These are phyloP conservation scores for Begonia loranthoides DNA, from an alignment of 306 rosid genomes.

Conservation along the genomic window DNA sequence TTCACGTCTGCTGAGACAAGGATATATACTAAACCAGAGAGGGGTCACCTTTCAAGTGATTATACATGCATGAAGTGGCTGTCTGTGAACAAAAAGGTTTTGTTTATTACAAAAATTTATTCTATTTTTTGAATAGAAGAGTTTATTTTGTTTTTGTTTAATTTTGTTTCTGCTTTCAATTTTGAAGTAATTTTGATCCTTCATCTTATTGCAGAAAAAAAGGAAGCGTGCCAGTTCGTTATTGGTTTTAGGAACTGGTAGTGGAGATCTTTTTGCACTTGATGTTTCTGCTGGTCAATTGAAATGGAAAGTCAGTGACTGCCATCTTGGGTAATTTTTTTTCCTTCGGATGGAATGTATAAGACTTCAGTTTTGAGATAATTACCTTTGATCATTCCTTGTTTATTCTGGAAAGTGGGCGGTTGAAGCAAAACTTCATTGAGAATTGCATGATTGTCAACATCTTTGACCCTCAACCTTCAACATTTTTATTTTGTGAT, in stretches of 20 bases:
- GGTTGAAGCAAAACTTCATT: background rate
- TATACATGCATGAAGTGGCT: constrained; percentile 93
- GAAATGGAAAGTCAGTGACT: constrained; percentile 63
- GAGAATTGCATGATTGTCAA: background rate
- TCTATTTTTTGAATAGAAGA: background rate
- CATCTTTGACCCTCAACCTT: background rate
- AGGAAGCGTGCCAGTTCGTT: constrained; percentile 59
- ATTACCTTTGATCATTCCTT: background rate
- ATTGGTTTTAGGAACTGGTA: constrained; percentile 77
- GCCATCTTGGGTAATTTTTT: constrained; percentile 78
- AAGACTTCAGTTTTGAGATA: background rate
- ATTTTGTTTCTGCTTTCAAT: background rate
- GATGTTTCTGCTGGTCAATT: constrained; percentile 70
- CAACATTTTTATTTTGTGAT: too few species aligned
- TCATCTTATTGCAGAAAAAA: constrained; percentile 33
- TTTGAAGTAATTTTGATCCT: background rate
- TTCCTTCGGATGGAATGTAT: background rate
- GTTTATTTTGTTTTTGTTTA: background rate
- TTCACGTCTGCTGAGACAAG: constrained; percentile 34
- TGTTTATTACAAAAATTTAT: too few species aligned
- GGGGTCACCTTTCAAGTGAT: constrained; percentile 88
- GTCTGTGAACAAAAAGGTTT: constrained; percentile 58
- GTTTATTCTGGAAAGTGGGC: background rate
- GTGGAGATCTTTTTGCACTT: constrained; percentile 79
- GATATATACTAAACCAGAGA: constrained; percentile 24